phyloP scores from a whole-genome alignment of 768 basidiomycete species.

The Trametes cubensis region DNA sequence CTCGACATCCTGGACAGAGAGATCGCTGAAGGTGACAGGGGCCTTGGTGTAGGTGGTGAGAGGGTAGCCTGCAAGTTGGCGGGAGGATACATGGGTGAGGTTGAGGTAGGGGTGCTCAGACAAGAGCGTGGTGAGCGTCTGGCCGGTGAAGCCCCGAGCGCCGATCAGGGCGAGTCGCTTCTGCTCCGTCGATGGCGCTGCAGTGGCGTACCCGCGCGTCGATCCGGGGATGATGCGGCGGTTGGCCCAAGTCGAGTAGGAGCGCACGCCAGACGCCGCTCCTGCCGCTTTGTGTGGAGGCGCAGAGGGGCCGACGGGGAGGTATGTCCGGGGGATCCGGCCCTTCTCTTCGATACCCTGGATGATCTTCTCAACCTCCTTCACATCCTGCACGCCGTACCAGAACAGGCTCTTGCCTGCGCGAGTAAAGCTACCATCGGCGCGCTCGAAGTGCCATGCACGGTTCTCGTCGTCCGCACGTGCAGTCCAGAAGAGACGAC shows the following conservation, averaged over 20 bases:
- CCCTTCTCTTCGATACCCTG: constrained; percentile 71
- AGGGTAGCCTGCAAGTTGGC: constrained; percentile 84
- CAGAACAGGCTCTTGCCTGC: constrained; percentile 95
- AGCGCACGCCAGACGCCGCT: constrained; percentile 46
- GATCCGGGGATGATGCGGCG: constrained; percentile 47
- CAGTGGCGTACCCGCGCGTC: constrained; percentile 80
- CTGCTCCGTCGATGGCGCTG: constrained; percentile 60
- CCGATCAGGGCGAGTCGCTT: constrained; percentile 95
- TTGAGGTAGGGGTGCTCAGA: constrained; percentile 86
- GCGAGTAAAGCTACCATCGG: constrained; percentile 95
- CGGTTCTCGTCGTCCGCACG: constrained; percentile 96
- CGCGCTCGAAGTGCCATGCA: constrained; percentile 97
- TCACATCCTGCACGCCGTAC: constrained; percentile 92
- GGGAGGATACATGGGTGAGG: constrained; percentile 95
- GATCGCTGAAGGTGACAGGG: constrained; percentile 74
- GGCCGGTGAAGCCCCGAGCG: constrained; percentile 94
- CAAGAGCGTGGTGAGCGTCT: constrained; percentile 85
- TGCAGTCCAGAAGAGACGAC: constrained; percentile 96
- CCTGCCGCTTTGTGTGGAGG: constrained; percentile 51
- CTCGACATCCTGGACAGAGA: constrained; percentile 78
- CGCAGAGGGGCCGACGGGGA: constrained; percentile 82
- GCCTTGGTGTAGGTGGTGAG: constrained; percentile 83
- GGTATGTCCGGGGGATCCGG: constrained; percentile 84
- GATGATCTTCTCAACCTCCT: constrained; percentile 88
- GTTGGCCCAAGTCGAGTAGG: constrained; percentile 62